These are phyloP conservation scores for Aegilops tauschii DNA, from an alignment of 176 grass and related monocot genomes.

Conservation along the genomic window DNA sequence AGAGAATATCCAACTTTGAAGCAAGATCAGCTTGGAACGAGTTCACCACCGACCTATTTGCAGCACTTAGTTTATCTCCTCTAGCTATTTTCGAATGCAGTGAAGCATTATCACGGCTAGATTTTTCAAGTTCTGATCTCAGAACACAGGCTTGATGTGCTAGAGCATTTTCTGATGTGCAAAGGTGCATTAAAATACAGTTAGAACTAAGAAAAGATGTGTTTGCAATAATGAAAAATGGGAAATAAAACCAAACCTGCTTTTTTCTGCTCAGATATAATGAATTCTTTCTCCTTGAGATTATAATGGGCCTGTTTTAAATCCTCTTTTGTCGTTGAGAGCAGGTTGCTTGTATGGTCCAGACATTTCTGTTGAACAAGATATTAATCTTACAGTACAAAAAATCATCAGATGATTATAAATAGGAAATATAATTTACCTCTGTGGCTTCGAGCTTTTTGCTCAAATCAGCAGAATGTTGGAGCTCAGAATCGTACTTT, in stretches of 20 bases:
- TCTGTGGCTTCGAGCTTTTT: slow-evolving; percentile 74
- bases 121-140: slow-evolving; percentile 86
- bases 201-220: background rate
- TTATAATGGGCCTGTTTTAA: slow-evolving; percentile 79
- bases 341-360: slow-evolving; percentile 77
- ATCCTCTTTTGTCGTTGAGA: slow-evolving; percentile 75
- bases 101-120: slow-evolving; percentile 70
- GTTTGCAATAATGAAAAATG: background rate
- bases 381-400: background rate
- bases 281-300: slow-evolving; percentile 84
- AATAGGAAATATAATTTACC: slow-evolving; percentile 34
- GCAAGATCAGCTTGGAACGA: slow-evolving; percentile 72
- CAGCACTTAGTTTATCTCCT: slow-evolving; percentile 68
- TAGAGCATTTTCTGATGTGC: slow-evolving; percentile 86
- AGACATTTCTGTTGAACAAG: slow-evolving; percentile 62
- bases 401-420: background rate
- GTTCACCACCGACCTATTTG: slow-evolving; percentile 82
- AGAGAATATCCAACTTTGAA: slow-evolving; percentile 71
- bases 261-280: slow-evolving; percentile 94
- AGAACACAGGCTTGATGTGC: slow-evolving; percentile 90
- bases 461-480: slow-evolving; percentile 61
- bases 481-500: slow-evolving; percentile 71
- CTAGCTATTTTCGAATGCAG: slow-evolving; percentile 93
- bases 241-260: slow-evolving; percentile 45
- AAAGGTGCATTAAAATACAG: background rate